Percentiles rank a stretch among this genome's conserved stretches.
phyloP scores from a whole-genome alignment of 2,329 filamentous ascomycete genomes.

The Neopestalotiopsis sp. region DNA sequence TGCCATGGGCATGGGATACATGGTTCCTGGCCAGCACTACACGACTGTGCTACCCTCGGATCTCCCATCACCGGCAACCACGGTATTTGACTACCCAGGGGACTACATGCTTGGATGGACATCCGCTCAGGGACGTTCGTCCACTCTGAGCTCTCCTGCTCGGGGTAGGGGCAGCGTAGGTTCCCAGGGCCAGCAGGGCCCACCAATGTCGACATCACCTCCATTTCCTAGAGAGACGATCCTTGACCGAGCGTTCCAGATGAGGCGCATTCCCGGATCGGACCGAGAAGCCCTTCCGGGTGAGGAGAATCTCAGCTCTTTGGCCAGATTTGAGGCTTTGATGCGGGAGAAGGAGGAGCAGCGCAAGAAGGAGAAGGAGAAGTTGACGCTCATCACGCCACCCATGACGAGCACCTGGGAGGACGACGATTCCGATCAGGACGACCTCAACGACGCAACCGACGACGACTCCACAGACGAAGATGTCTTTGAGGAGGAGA shows the following conservation, averaged over 20 bases:
- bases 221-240: conserved; percentile 67
- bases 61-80: conserved; percentile 61
- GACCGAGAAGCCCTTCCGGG: conserved; percentile 55
- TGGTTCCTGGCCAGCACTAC: conserved; percentile 53
- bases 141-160: conserved; percentile 61
- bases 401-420: conserved; percentile 56
- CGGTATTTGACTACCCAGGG: conserved; percentile 56
- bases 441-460: conserved; percentile 44
- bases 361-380: conserved; percentile 46
- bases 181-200: conserved; percentile 49
- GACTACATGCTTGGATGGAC: conserved; percentile 68
- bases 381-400: conserved; percentile 36
- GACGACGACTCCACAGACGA: conserved; percentile 47
- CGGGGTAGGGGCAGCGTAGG: conserved; percentile 60
- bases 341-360: conserved; percentile 67
- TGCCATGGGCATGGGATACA: conserved; percentile 44
- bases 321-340: conserved; percentile 69
- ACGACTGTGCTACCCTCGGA: conserved; percentile 58
- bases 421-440: conserved; percentile 49
- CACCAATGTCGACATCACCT: conserved; percentile 54
- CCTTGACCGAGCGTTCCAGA: conserved; percentile 69
- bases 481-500: conserved; percentile 39
- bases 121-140: conserved; percentile 63
- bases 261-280: conserved; percentile 67
- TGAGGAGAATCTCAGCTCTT: conserved; percentile 68